Evolutionary conservation across 2,329 filamentous ascomycete genomes (phyloP).

Genomic region (Claviceps africana): DNA sequence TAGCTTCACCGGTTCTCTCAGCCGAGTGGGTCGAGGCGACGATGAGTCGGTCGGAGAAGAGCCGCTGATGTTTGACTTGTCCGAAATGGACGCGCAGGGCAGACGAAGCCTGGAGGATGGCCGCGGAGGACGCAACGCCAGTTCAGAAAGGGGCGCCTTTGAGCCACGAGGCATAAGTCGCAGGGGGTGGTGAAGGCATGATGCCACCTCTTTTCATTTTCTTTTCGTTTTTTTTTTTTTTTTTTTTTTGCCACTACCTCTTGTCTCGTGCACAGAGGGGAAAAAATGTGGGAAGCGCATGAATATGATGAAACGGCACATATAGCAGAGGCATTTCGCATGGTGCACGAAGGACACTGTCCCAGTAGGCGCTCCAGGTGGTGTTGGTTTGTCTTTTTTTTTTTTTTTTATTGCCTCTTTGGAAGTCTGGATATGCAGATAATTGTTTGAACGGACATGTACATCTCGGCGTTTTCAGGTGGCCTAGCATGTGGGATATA

Average conservation of each 20-base stretch:
- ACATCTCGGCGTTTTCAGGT: not conserved
- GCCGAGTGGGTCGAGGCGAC: conserved; percentile 26
- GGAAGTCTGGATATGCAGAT: not conserved
- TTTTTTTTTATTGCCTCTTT: not conserved
- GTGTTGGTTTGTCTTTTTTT: not conserved
- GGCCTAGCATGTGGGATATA: not conserved
- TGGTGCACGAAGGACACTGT: not conserved
- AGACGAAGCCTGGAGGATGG: conserved; percentile 46
- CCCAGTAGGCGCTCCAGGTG: not conserved
- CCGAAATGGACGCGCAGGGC: conserved; percentile 49
- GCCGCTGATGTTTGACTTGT: conserved; percentile 58
- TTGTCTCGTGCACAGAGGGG: not conserved
- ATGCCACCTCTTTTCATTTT: not conserved
- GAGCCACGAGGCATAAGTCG: conserved; percentile 24
- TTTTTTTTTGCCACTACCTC: not conserved
- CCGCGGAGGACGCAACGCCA: conserved; percentile 25
- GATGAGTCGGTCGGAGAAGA: conserved; percentile 48
- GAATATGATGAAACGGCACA: not conserved
- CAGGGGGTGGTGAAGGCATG: conserved; percentile 21
- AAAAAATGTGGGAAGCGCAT: not conserved
- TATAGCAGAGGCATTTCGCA: conserved; percentile 2
- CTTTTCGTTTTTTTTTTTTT: not conserved
- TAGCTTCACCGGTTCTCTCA: conserved; percentile 28
- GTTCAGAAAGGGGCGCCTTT: conserved; percentile 24
- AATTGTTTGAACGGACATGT: not conserved